Evolutionary conservation across 768 basidiomycete genomes (phyloP), one percentile per base, ranked within the genome.

Genomic region (Suillus plorans): DNA sequence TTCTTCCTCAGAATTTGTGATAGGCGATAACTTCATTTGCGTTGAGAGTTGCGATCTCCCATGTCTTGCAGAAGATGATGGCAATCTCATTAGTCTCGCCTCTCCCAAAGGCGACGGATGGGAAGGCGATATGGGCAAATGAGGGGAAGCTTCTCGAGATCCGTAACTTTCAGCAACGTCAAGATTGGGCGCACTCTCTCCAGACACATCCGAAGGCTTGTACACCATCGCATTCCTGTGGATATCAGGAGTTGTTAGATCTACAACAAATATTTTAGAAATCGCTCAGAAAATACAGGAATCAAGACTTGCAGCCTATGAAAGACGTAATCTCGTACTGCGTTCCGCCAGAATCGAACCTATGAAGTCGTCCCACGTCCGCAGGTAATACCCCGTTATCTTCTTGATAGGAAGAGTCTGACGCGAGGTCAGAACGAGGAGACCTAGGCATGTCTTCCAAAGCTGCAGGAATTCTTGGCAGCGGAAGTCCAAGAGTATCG

Each of bases 311-410:
- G 83, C 84, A 73, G 50, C 77, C 86, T 67, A 91, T 89, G 71
- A 91, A 91, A 1, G 90, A 91, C 18, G 89, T 91, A 22, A 91
- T 88, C 64, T 91, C 89, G 69, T 86, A 90, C 64, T 83, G 85
- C 0, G 83, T 87, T 16, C 78, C 85, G 13, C 70, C 75, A n/a
- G 86, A 85, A 52, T 79, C 76, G 57, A 75, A 71, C 63, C 77
- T 73, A 25, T 67, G 61, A 50, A 59, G 55, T 49, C 66, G 67
- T 45, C 68, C 66, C 12, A 69, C 66, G n/a, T 67, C 63, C 3
- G 53, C 49, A 57, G 68, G 56, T 49, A 70, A 49, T 8, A 56
- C 22, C 49, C 65, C 63, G 16, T 60, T 68, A 12, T 69, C 68
- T 64, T 66, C 69, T 3, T 60, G 62, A 4, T 58, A 50, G 45